Conservation (phyloP, 164 flowering plant genomes). For the Sedum album region DNA sequence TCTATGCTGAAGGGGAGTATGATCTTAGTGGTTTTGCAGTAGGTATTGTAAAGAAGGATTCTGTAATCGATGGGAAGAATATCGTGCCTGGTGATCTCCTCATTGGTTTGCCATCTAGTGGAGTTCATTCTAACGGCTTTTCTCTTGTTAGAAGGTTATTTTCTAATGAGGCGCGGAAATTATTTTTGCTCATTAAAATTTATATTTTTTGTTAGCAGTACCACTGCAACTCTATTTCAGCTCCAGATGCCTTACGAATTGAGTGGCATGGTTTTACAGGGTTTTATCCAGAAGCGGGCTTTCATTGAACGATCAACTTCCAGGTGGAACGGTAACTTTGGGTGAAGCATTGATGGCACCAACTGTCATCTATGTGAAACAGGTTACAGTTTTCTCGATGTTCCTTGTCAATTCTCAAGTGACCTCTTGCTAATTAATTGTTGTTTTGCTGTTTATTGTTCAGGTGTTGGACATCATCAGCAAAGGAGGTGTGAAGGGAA, state of each 20-base stretch:
- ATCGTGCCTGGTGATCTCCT: conserved; percentile 81
- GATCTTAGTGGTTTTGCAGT: conserved; percentile 95
- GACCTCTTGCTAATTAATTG: not conserved
- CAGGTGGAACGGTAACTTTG: conserved; percentile 44
- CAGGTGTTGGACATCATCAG: conserved; percentile 78
- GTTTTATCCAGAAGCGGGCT: conserved; percentile 70
- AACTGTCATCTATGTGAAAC: conserved; percentile 85
- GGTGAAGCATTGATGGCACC: conserved; percentile 96
- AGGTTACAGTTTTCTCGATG: conserved; percentile 32
- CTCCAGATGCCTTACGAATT: not conserved
- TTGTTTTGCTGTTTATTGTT: not conserved
- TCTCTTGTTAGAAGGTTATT: conserved; percentile 96
- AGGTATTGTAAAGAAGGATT: conserved; percentile 70
- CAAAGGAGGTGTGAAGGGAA: conserved; percentile 89
- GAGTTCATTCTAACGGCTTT: conserved; percentile 96
- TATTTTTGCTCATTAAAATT: not conserved
- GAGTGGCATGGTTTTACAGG: conserved; percentile 24
- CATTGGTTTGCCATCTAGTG: conserved; percentile 90
- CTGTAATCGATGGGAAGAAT: conserved; percentile 76
- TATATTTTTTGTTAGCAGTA: not conserved
- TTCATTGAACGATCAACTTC: conserved; percentile 62
- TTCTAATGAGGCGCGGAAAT: no score
- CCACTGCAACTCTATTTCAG: not conserved
- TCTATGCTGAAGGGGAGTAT: conserved; percentile 80
- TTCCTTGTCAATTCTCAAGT: not conserved